Evolutionary conservation across 2,329 filamentous ascomycete genomes (phyloP).

Genomic region (Pseudocercospora macadamiae): DNA sequence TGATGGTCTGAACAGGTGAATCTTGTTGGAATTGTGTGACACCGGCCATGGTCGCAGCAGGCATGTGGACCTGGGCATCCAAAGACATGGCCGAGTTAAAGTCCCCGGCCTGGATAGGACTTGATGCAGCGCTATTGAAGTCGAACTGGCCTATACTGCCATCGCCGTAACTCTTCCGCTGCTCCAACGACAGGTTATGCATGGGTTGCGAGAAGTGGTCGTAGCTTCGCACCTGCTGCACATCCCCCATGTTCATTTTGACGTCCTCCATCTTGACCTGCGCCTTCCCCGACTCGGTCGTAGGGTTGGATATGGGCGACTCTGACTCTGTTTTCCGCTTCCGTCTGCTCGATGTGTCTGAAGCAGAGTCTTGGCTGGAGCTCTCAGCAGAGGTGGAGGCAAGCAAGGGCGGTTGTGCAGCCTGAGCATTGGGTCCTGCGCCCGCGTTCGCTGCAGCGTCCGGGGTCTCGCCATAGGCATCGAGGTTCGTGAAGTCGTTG

Average conservation of each 20-base stretch:
- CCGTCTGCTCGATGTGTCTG: constrained; percentile 44
- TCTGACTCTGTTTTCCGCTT: constrained; percentile 45
- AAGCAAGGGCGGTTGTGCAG: too few relatives aligned
- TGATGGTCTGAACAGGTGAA: constrained; percentile 39
- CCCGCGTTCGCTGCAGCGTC: too few relatives aligned
- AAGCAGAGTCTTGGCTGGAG: constrained; percentile 47
- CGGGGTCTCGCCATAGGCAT: constrained; percentile 33
- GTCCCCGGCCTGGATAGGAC: constrained; percentile 46
- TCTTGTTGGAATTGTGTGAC: constrained; percentile 31
- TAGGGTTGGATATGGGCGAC: constrained; percentile 39
- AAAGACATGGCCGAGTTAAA: constrained; percentile 36
- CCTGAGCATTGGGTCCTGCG: too few relatives aligned
- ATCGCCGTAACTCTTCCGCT: constrained; percentile 34
- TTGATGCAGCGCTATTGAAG: constrained; percentile 63
- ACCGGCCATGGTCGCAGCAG: constrained; percentile 16
- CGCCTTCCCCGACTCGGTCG: constrained; percentile 26
- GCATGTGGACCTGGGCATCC: constrained; percentile 31
- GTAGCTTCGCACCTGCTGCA: constrained; percentile 32
- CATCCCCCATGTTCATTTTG: constrained; percentile 30
- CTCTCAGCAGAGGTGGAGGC: constrained; percentile 41
- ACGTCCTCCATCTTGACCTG: constrained; percentile 35
- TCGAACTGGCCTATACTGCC: constrained; percentile 58
- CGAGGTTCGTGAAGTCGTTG: constrained; percentile 34
- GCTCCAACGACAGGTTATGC: constrained; percentile 39
- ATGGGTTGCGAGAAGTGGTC: constrained; percentile 37